phyloP scores from a whole-genome alignment of 805 yeast genomes.

The Saccharomyces cerevisiae region DNA sequence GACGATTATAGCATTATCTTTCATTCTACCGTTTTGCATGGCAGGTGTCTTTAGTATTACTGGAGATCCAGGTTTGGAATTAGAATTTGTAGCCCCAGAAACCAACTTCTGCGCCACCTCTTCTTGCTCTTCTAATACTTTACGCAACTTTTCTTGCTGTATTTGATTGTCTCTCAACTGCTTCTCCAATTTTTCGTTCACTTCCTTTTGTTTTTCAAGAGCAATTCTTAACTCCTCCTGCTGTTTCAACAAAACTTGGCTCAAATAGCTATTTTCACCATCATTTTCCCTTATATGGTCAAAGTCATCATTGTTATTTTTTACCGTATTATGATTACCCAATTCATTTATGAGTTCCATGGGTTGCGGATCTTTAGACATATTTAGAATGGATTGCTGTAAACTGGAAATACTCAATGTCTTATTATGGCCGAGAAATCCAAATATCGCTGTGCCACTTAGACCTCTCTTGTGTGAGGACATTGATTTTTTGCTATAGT shows the following conservation, averaged over 20 bases:
- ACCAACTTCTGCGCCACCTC: slow-evolving; percentile 1
- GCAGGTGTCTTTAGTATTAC: slow-evolving; percentile 8
- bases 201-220: slow-evolving; percentile 25
- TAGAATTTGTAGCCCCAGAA: neutral
- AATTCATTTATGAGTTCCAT: neutral
- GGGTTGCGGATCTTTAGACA: slow-evolving; percentile 7
- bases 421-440: slow-evolving; percentile 55
- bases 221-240: slow-evolving; percentile 27
- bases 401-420: slow-evolving; percentile 53
- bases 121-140: slow-evolving; percentile 20
- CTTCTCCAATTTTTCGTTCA: slow-evolving; percentile 24
- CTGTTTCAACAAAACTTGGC: slow-evolving; percentile 22
- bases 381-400: slow-evolving; percentile 9
- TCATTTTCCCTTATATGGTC: neutral
- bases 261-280: slow-evolving; percentile 6
- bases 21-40: slow-evolving; percentile 1
- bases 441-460: slow-evolving; percentile 79
- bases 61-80: slow-evolving; percentile 4
- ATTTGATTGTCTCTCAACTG: slow-evolving; percentile 23
- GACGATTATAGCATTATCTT: slow-evolving; percentile 18
- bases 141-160: slow-evolving; percentile 24
- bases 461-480: slow-evolving; percentile 47
- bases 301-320: neutral
- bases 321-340: neutral
- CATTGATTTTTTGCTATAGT: slow-evolving; percentile 2